Conservation (phyloP, 2,329 filamentous ascomycete species). For the Fusarium sp. region DNA sequence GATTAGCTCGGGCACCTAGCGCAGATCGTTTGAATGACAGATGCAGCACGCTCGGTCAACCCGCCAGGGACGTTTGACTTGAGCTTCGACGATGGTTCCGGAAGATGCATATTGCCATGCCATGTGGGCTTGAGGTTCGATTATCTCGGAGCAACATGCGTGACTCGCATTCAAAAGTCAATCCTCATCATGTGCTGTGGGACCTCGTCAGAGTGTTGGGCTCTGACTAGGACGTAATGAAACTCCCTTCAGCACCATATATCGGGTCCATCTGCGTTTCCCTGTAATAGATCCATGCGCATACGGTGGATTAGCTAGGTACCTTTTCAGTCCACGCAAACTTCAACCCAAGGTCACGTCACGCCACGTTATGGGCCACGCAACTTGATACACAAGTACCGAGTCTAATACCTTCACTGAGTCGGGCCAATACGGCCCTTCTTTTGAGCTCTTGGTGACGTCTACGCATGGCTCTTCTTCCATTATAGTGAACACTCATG, state of each 20-base stretch:
- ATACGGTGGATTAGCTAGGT: conserved; percentile 6
- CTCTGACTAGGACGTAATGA: conserved; percentile 6
- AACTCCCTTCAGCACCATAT: conserved; percentile 17
- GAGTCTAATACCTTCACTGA: not conserved
- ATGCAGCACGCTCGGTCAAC: conserved; percentile 14
- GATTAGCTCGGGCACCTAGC: conserved; percentile 23
- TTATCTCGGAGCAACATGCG: not conserved
- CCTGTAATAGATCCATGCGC: conserved; percentile 28
- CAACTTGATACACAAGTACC: conserved; percentile 6
- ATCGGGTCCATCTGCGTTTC: conserved; percentile 17
- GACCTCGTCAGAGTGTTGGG: not conserved
- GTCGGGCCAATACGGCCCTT: not conserved
- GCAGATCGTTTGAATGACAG: conserved; percentile 29
- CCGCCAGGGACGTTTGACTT: conserved; percentile 3
- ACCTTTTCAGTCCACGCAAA: conserved; percentile 4
- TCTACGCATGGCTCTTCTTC: not conserved
- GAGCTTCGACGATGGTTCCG: conserved; percentile 15
- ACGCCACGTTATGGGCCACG: conserved; percentile 22
- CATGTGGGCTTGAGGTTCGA: conserved; percentile 13
- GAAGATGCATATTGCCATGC: conserved; percentile 5
- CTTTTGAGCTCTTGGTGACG: not conserved
- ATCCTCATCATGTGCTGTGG: not conserved
- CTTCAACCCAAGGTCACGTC: conserved; percentile 19
- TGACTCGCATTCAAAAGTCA: not conserved
- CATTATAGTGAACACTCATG: not conserved